Percentiles rank a stretch among this genome's conserved stretches.
Conservation (phyloP, 192 early-diverging fungal species). For the Linnemannia zychae region DNA sequence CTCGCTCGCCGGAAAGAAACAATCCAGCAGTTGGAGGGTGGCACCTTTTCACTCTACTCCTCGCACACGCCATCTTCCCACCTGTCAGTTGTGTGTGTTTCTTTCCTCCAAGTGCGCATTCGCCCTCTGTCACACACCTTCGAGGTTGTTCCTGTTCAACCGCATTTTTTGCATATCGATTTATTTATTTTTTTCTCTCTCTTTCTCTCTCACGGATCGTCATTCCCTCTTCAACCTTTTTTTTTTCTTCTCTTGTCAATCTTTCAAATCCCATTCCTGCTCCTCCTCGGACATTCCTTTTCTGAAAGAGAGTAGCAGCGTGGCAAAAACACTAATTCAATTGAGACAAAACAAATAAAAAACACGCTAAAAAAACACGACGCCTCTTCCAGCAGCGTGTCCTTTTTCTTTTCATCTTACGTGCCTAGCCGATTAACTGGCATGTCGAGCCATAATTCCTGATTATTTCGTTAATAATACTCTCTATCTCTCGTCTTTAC, state of each 20-base stretch:
- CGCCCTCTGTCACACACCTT: neutral
- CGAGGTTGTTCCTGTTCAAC: too few relatives aligned
- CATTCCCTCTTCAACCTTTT: neutral
- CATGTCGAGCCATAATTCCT: too few relatives aligned
- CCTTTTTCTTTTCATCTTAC: neutral
- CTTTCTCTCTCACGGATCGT: neutral
- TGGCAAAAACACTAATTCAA: neutral
- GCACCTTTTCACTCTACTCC: too few relatives aligned
- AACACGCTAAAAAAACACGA: neutral
- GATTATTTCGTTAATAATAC: neutral
- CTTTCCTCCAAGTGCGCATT: too few relatives aligned
- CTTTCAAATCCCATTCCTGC: too few relatives aligned
- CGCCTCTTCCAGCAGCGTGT: neutral
- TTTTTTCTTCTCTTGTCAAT: neutral
- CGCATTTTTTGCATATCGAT: too few relatives aligned
- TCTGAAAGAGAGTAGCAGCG: neutral
- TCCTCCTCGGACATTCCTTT: neutral
- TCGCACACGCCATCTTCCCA: too few relatives aligned
- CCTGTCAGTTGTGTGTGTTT: too few relatives aligned
- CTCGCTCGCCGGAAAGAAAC: neutral
- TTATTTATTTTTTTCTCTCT: neutral
- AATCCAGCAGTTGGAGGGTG: too few relatives aligned
- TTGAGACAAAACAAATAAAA: neutral
- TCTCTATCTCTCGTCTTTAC: neutral
- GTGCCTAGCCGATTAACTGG: too few relatives aligned